Conservation (phyloP, 2,329 filamentous ascomycete species). For the Sporothrix euskadiensis region DNA sequence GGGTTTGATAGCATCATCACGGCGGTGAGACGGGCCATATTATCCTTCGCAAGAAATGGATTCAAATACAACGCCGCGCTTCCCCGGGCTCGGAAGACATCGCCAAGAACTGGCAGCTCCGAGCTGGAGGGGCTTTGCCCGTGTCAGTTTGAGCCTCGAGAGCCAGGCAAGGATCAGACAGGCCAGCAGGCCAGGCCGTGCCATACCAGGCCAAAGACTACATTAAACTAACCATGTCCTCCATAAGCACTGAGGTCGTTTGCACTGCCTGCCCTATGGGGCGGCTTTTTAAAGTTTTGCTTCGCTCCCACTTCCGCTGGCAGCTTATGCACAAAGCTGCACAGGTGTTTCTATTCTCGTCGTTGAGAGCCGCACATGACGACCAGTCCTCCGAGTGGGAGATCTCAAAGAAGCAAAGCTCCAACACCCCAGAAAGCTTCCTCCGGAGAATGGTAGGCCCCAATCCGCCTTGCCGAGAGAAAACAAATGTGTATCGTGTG, state of each 20-base stretch:
- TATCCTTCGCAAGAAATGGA: background rate
- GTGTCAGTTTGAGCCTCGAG: background rate
- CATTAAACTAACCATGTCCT: background rate
- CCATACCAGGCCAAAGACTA: background rate
- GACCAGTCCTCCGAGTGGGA: background rate
- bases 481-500: background rate
- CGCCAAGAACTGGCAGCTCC: background rate
- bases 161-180: background rate
- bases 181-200: background rate
- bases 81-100: background rate
- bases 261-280: conserved; percentile 10
- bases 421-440: background rate
- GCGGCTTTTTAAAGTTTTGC: conserved; percentile 12
- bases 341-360: conserved; percentile 4
- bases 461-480: conserved; percentile 18
- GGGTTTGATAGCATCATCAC: background rate
- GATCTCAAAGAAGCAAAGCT: conserved; percentile 7
- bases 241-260: background rate
- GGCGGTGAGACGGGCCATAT: background rate
- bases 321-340: background rate
- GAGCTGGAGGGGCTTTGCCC: background rate
- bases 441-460: background rate
- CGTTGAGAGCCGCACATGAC: background rate
- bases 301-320: background rate
- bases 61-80: background rate